Conservation (phyloP, 1,284 basidiomycete species). For the Ustilago hordei region DNA sequence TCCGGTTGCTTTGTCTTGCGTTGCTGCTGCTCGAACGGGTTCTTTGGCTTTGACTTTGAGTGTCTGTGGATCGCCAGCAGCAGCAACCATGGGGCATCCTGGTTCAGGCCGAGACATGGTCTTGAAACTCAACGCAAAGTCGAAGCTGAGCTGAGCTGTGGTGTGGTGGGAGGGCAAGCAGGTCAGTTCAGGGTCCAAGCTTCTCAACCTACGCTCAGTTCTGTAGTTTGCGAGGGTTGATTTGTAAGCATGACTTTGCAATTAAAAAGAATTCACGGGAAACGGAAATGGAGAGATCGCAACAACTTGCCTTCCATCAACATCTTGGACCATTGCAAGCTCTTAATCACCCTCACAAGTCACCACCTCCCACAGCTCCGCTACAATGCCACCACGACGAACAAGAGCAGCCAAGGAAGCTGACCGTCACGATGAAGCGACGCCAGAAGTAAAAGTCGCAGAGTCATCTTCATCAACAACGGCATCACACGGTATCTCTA, state of each 20-base stretch:
- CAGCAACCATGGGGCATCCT: neutral
- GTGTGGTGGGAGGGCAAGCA: neutral
- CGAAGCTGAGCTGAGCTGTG: neutral
- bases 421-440: neutral
- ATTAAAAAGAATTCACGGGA: neutral
- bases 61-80: neutral
- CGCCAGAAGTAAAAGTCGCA: neutral
- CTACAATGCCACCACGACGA: constrained; percentile 34
- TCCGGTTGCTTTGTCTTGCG: constrained; percentile 17
- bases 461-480: neutral
- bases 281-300: constrained; percentile 21
- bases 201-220: neutral
- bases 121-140: neutral
- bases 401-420: constrained; percentile 34
- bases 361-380: neutral
- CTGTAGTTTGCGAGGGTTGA: neutral
- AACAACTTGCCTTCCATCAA: no score
- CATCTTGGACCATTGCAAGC: no score
- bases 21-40: neutral
- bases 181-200: constrained; percentile 15
- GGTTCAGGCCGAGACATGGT: constrained; percentile 29
- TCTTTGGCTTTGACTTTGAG: constrained; percentile 15
- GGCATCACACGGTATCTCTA: neutral
- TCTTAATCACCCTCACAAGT: no score
- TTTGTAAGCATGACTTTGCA: neutral